Evolutionary conservation across 2,329 filamentous ascomycete genomes (phyloP), one percentile per base, ranked within the genome.

Genomic region (Fusarium lyarnte): DNA sequence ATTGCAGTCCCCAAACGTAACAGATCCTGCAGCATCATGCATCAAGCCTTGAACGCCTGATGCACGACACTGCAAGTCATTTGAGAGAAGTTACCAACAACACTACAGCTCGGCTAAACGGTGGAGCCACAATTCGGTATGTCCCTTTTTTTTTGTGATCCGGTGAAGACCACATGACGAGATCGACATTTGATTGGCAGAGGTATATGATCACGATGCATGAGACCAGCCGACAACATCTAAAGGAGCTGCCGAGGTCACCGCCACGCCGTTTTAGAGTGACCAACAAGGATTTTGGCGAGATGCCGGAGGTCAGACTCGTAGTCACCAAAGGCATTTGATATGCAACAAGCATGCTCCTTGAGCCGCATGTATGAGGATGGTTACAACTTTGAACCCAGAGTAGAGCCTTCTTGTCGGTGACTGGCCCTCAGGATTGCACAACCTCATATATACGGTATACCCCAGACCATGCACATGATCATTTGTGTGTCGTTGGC

Each of bases 61-160:
- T 52, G 69, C 55, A 67, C 52, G 31, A 25, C 53, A 39, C 33
- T 67, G 38, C 45, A 52, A 66, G 70, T 61, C 70, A 67, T 51
- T 8, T 25, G 43, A 53, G 23, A 49, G 41, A 51, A 42, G 35
- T 39, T 29, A 14, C 45, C 27, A 41, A 55, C 17, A 52, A 53
- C 60, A 52, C 45, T 54, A n/a, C 57, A 36, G 54, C 49, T 70
- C 67, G 47, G 53, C 52, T 74, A 74, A 43, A 39, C 27, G 54
- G 65, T 68, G 65, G 72, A 58, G 65, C 68, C 21, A n/a, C 47
- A 17, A 13, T 31, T 29, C 27, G 33, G 36, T 16, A 29, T 58
- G 17, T 27, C 51, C 53, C 62, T 36, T 45, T 39, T 27, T 27
- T 41, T 47, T 23, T 21, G 21, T 60, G 35, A 21, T 47, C 39